Base-by-base conservation (phyloP, 2,329 filamentous ascomycete genomes). In the Stachybotrys elegans region DNA sequence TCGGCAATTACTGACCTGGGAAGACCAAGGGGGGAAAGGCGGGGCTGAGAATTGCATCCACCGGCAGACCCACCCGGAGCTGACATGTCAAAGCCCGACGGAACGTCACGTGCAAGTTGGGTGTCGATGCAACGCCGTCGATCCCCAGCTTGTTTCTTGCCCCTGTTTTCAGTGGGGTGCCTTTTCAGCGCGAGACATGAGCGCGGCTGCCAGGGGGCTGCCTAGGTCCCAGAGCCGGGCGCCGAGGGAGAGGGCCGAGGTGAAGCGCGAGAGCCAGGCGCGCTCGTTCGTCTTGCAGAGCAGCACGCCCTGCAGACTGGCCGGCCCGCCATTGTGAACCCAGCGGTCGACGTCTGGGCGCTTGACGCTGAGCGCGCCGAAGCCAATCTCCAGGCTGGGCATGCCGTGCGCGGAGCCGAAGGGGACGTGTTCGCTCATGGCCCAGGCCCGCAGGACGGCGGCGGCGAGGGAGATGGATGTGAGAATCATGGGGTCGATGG, bases 371-470 rank as follows among this genome's bases (percentile, higher is more conserved):
- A 55, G 41, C 0, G 49, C 50, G 34, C 51, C 51, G 4, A 52
- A 45, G 0, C 57, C 53, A 2, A 55, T 45, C 13, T 59, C 56
- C 40, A 53, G 50, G 21, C 58, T 57, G 6, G 55, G 52, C 3
- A 54, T 6, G 0, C 47, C 45, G 0, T 57, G 55, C 1, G 58
- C 50, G 27, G 64, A 69, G 2, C 46, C 48, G 23, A 57, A 65
- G 0, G 50, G 43, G 13, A 51, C 37, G 9, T 55, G 47, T 3
- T 56, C 51, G 25, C 61, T 60, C 14, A 52, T 55, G 12, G 60
- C 57, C 56, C 65, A 69, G 0, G 60, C 55, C 65, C 65, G 69
- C 1, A 67, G 49, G 2, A 68, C 55, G 3, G 65, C 44, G 0
- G 63, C 60, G 3, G 58, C 58, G 1, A 56, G 57, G 0, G 60